Evolutionary conservation across 257 asterid species (phyloP).

Genomic region (Capsicum chinense): DNA sequence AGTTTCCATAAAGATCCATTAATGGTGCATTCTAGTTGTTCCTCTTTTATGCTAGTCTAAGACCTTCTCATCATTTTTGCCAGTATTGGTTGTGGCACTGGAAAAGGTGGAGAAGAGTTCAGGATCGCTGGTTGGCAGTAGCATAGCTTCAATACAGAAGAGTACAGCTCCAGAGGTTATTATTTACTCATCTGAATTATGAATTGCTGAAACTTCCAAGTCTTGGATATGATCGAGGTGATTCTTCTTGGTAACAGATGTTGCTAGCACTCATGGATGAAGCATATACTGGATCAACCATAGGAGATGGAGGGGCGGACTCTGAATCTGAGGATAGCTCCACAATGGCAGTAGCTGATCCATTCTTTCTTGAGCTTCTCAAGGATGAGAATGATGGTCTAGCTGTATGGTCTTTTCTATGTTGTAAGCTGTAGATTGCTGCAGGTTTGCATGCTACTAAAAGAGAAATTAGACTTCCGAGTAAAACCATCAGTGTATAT

Average conservation of each 20-base stretch:
- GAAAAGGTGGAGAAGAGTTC: conserved; percentile 88
- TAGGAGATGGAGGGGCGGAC: conserved; percentile 92
- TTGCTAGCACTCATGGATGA: conserved; percentile 97
- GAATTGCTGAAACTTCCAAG: conserved; percentile 18
- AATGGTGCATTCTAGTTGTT: neutral
- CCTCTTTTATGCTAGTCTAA: conserved; percentile 26
- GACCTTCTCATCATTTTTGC: conserved; percentile 34
- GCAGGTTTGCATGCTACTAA: conserved; percentile 22
- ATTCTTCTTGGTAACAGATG: conserved; percentile 59
- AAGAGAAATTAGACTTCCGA: conserved; percentile 1
- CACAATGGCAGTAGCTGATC: conserved; percentile 75
- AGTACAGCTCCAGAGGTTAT: conserved; percentile 92
- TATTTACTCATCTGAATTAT: conserved; percentile 35
- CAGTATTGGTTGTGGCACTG: conserved; percentile 91
- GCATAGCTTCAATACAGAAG: conserved; percentile 95
- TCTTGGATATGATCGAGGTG: conserved; percentile 32
- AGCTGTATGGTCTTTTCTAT: conserved; percentile 66
- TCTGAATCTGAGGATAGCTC: conserved; percentile 90
- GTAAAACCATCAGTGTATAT: neutral
- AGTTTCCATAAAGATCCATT: neutral
- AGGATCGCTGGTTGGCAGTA: conserved; percentile 86
- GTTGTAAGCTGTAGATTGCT: conserved; percentile 20
- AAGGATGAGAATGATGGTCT: conserved; percentile 99
- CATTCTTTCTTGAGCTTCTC: conserved; percentile 91
- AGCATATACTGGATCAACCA: conserved; percentile 95